Base-by-base conservation (phyloP, 2,329 filamentous ascomycete species). In the Monilinia laxa region DNA sequence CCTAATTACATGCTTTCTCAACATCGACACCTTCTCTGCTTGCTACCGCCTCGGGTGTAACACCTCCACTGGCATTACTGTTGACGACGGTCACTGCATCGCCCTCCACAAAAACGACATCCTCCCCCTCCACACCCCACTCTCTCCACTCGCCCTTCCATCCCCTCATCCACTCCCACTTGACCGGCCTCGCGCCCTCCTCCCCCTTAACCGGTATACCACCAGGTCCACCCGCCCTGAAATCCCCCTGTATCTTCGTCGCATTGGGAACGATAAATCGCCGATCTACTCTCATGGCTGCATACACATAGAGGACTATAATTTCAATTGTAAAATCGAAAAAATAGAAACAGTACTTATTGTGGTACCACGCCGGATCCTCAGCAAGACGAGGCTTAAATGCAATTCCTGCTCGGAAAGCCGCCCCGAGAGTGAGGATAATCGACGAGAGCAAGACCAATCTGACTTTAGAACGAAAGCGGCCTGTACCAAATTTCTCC, bases 251-350 rank as follows among this genome's bases (percentile, higher is more conserved):
- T 0, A 80, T 82, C 55, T 82, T 82, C 73, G 87, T 86, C 59
- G 89, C 88, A 75, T 94, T 80, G 1, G 90, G 90, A 28, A 95
- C 80, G 74, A 89, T 83, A 80, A 94, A 96, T 54, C 90, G 85
- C 68, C 83, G 81, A 76, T 96, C 92, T 69, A 95, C 87, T 23
- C 92, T 84, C 28, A 82, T 77, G n/a, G 90, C 73, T 0, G 87
- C 82, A 78, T 91, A 93, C 11, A 87, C 78, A 59, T 82, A 84
- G 4, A 94, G 82, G 47, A 92, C 86, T 35, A 89, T 73, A 53
- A 92, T 79, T 77, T 96, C 92, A 42, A 93, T 81, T n/a, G 80
- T 80, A 74, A 90, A 95, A 79, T 91, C 90, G 79, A 94, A 91
- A 73, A 87, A 79, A 79, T 94, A 96, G 80, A 92, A 96, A 72